A percentile compares a stretch with the other conserved stretches of the same genome.
Evolutionary conservation across 495 filamentous ascomycete genomes (phyloP).

Genomic region (Cudoniella acicularis): DNA sequence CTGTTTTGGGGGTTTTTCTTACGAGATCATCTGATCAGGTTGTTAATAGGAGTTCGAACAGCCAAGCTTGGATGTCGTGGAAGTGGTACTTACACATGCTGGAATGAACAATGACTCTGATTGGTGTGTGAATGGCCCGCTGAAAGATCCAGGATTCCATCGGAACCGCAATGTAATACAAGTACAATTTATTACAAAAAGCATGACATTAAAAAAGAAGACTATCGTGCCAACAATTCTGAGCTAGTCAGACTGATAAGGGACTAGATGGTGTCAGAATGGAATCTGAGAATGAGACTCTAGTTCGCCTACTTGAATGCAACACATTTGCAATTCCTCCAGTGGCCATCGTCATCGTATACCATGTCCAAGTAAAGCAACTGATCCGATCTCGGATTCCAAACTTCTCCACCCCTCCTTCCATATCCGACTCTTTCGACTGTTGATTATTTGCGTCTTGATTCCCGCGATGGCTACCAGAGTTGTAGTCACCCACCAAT

Average conservation of each 20-base stretch:
- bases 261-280: constrained; percentile 34
- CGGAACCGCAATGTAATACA: constrained; percentile 69
- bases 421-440: constrained; percentile 26
- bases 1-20: constrained; percentile 11
- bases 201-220: constrained; percentile 69
- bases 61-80: no score
- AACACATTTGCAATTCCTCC: constrained; percentile 81
- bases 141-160: constrained; percentile 67
- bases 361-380: constrained; percentile 62
- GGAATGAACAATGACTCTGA: constrained; percentile 79
- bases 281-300: constrained; percentile 3
- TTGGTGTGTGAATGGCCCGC: constrained; percentile 69
- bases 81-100: constrained; percentile 62
- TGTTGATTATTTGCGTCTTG: no score
- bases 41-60: no score
- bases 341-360: constrained; percentile 77
- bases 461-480: neutral
- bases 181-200: constrained; percentile 66
- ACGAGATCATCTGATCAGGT: constrained; percentile 42
- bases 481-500: constrained; percentile 20
- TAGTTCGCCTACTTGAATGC: constrained; percentile 50
- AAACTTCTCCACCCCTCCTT: constrained; percentile 27
- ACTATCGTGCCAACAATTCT: constrained; percentile 68
- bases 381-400: constrained; percentile 44
- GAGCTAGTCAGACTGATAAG: constrained; percentile 65